phyloP scores from a whole-genome alignment of 2,329 filamentous ascomycete genomes.

The Aspergillus floridensis region DNA sequence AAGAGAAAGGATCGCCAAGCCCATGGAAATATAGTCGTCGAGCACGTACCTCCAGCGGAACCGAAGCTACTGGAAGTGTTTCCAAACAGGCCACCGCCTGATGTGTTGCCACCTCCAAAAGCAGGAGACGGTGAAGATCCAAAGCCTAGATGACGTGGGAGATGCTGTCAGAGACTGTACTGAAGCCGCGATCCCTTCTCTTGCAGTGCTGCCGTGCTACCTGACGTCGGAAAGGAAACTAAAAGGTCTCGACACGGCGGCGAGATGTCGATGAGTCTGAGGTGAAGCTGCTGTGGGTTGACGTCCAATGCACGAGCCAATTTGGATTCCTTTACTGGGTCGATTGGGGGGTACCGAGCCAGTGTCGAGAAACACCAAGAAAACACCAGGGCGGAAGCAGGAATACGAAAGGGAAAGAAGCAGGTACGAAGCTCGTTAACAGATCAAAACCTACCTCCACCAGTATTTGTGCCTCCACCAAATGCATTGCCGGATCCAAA shows the following conservation, averaged over 20 bases:
- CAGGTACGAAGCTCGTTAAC: slow-evolving; percentile 6
- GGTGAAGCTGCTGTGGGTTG: slow-evolving; percentile 26
- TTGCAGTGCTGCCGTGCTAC: slow-evolving; percentile 28
- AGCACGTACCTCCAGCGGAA: slow-evolving; percentile 43
- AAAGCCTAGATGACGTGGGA: slow-evolving; percentile 41
- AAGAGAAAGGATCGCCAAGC: slow-evolving; percentile 27
- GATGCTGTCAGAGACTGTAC: slow-evolving; percentile 40
- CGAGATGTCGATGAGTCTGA: slow-evolving; percentile 18
- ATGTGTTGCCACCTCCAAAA: slow-evolving; percentile 33
- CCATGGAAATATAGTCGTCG: slow-evolving; percentile 21
- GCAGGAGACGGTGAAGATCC: slow-evolving; percentile 40
- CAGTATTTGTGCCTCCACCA: slow-evolving; percentile 30
- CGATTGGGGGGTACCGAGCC: slow-evolving; percentile 2
- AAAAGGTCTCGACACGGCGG: slow-evolving; percentile 18
- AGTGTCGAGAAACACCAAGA: slow-evolving; percentile 5
- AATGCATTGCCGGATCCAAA: slow-evolving; percentile 40
- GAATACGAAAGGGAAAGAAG: slow-evolving; percentile 8
- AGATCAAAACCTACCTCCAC: slow-evolving; percentile 36
- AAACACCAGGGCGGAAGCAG: slow-evolving; percentile 3
- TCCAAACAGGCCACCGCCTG: slow-evolving; percentile 36
- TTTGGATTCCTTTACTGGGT: slow-evolving; percentile 12
- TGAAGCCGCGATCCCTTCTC: slow-evolving; percentile 33
- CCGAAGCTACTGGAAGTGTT: slow-evolving; percentile 41
- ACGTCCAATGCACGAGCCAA: slow-evolving; percentile 30
- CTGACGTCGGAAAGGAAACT: slow-evolving; percentile 23